Conservation (phyloP, 805 yeast species). For the Candida tallmaniae region DNA sequence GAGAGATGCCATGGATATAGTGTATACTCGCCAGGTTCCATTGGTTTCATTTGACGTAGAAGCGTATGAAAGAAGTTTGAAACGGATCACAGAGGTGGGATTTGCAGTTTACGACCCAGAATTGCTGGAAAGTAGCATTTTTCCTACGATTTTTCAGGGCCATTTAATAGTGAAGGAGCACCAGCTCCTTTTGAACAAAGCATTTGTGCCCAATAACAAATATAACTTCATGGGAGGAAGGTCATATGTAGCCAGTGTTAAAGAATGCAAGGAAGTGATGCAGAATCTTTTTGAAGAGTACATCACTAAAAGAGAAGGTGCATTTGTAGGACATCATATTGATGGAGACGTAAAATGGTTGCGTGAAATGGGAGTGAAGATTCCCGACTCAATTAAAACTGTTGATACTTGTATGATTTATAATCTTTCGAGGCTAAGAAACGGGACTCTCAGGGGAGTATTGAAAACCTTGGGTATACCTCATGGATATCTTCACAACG, state of each 20-base stretch:
- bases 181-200: conserved; percentile 37
- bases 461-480: conserved; percentile 48
- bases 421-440: conserved; percentile 34
- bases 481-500: conserved; percentile 60
- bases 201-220: conserved; percentile 53
- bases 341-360: conserved; percentile 54
- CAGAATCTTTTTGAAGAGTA: conserved; percentile 42
- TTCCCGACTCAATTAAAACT: conserved; percentile 30
- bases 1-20: conserved; percentile 15
- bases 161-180: conserved; percentile 47
- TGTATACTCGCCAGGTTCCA: conserved; percentile 23
- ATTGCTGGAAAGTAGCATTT: conserved; percentile 29
- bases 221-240: conserved; percentile 47
- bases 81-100: conserved; percentile 54
- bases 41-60: conserved; percentile 53
- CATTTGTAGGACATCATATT: conserved; percentile 58
- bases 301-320: conserved; percentile 24
- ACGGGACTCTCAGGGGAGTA: conserved; percentile 43
- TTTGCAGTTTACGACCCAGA: conserved; percentile 54
- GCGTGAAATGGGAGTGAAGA: conserved; percentile 36
- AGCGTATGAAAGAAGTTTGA: conserved; percentile 46
- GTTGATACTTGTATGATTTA: conserved; percentile 50
- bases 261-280: conserved; percentile 34
- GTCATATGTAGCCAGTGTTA: conserved; percentile 37
- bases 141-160: conserved; percentile 38